Conservation (phyloP, 306 rosid species). For the Spatholobus suberectus region DNA sequence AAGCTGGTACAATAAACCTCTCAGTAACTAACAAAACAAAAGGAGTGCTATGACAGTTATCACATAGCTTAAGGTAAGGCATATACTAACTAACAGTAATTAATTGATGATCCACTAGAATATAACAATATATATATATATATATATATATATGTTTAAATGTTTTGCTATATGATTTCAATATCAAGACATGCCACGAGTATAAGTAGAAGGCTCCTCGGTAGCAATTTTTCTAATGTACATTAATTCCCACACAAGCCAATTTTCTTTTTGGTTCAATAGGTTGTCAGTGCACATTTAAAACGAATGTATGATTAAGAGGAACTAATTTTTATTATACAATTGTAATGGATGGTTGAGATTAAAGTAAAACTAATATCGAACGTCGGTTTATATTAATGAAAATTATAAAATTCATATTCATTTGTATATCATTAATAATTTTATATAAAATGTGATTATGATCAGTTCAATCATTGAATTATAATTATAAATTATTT, state of each 20-base stretch:
- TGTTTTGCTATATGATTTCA: background rate
- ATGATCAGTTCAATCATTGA: background rate
- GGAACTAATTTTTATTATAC: background rate
- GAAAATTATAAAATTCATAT: background rate
- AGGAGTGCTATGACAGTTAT: too few species aligned
- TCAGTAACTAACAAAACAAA: too few species aligned
- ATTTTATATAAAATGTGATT: background rate
- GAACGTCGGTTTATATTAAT: background rate
- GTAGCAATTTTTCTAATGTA: background rate
- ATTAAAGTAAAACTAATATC: background rate
- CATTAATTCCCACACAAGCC: background rate
- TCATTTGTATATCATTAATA: background rate
- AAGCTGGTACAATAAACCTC: too few species aligned
- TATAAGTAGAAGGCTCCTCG: background rate
- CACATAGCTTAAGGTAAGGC: too few species aligned
- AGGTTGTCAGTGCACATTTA: background rate
- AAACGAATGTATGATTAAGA: background rate
- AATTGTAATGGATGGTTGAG: background rate
- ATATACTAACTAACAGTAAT: too few species aligned
- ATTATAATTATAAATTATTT: background rate
- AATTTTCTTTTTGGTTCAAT: background rate
- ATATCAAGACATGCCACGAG: background rate
- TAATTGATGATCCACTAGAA: too few species aligned
- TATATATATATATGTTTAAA: too few species aligned
- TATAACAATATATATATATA: too few species aligned